Evolutionary conservation across 2,329 filamentous ascomycete species (phyloP), one percentile per base, ranked within the genome.

Genomic region (Aspergillus sp.): DNA sequence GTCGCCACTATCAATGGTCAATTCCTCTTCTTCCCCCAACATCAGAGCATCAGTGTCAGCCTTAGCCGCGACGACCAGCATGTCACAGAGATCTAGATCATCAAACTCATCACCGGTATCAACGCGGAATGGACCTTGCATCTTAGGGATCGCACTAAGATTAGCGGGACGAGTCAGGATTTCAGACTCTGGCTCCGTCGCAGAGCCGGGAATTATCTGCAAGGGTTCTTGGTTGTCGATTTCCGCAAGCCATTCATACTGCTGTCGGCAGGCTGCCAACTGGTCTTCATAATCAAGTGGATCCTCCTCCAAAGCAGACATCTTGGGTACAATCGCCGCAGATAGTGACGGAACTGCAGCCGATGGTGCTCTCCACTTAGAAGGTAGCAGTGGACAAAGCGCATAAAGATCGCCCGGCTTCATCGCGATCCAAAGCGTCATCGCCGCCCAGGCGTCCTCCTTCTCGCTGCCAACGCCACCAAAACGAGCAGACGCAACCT

Each of bases 361-460:
- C 1, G 87, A 83, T 13, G 89, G 87, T 22, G 89, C 87, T 22
- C 90, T 86, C 92, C 93, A 98, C 66, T 89, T 91, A 51, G 87
- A 86, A 0, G 95, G 95, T 33, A 99, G 80, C 41, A 99, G 81
- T 2, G 95, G 95, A 70, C 93, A 97, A 8, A 99, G 79, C 2
- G 93, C 93, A 70, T 99, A 99, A 5, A 98, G 84, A 69, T 97
- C 93, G 3, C 95, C 95, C 59, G 91, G 89, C 39, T 86, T 86
- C 89, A 97, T 99, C n/a, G 93, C 92, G 51, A 98, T 80, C 91
- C 93, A 99, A 11, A 99, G 81, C 0, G 95, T 98, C 90, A 97
- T 97, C 9, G 93, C 86, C 7, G 92, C 90, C 95, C 95, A 99
- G 2, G 83, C 83, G 67, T 85, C 80, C 62, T 87, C 83, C 39